Base-by-base conservation (phyloP, 2,329 filamentous ascomycete species). In the Aspergillus versicolor region DNA sequence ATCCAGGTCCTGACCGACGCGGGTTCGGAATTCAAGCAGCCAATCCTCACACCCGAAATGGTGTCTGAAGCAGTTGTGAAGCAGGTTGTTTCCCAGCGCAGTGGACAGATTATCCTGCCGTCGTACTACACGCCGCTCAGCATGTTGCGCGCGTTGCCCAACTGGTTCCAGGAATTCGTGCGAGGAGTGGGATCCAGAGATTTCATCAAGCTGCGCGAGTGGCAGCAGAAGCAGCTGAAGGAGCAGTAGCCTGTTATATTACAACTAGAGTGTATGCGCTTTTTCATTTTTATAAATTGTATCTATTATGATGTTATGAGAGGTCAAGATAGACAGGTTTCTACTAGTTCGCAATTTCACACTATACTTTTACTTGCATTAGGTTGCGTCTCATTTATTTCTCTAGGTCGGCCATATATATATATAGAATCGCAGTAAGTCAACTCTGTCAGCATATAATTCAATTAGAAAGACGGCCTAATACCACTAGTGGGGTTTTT, bases 81-180 rank as follows among this genome's bases (percentile, higher is more conserved):
- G 58, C 79, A 83, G 62, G 74, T 85, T 11, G 65, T 82, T 19
- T 77, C 70, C 34, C 77, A 81, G 48, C 74, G 75, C 50, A 80
- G 80, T 58, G 81, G 77, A 4, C 76, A 80, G 62, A 65, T 83
- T 15, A 72, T 83, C 19, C 62, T 84, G 22, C 79, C 82, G 3
- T 70, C 19, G 63, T 73, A 62, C 59, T 73, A 65, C 17, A 70
- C 13, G 3, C 43, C 41, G 2, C 63, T 63, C 12, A 67, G 65
- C 22, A 37, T 69, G 47, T 43, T 75, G 44, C 65, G 73, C 13
- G 72, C 64, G 5, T 62, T 73, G 55, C 74, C 80, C 1, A 73
- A 72, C 40, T 82, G 80, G 80, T 27, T 80, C 53, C 79, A 82
- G 63, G 78, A 81, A 63, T 40, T 49, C 3, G 61, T 66, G 13